phyloP scores from a whole-genome alignment of 2,329 filamentous ascomycete genomes.

The Pseudogymnoascus sp. region DNA sequence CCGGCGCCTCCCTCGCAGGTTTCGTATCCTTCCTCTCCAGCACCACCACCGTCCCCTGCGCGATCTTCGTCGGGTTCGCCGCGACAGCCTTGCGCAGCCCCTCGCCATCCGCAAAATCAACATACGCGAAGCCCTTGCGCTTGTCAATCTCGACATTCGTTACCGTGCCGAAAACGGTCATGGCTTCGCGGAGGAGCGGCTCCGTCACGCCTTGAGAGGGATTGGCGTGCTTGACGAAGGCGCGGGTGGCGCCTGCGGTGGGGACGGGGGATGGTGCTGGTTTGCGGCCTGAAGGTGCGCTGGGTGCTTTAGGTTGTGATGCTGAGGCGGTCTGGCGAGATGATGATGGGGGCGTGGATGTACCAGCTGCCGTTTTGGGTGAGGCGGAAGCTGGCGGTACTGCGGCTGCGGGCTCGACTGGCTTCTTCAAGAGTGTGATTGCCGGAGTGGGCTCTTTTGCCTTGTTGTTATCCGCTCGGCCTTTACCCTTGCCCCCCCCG shows the following conservation, averaged over 20 bases:
- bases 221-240: conserved; percentile 75
- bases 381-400: conserved; percentile 25
- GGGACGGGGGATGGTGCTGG: conserved; percentile 23
- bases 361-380: conserved; percentile 14
- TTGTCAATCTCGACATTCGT: conserved; percentile 84
- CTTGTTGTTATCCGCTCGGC: conserved; percentile 31
- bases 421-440: conserved; percentile 34
- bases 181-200: conserved; percentile 61
- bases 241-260: conserved; percentile 48
- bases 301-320: conserved; percentile 20
- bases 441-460: conserved; percentile 26
- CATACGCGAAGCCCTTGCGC: conserved; percentile 88
- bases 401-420: conserved; percentile 23
- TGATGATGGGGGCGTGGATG: conserved; percentile 26
- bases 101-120: conserved; percentile 71
- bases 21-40: conserved; percentile 63
- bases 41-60: conserved; percentile 78
- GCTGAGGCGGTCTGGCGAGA: conserved; percentile 22
- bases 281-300: conserved; percentile 25
- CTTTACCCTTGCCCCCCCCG: conserved; percentile 14
- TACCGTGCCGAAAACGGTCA: conserved; percentile 65
- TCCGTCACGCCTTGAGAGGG: conserved; percentile 89
- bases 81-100: conserved; percentile 69
- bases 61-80: conserved; percentile 73
- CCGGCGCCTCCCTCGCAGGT: conserved; percentile 17